Percentiles rank a stretch among this genome's conserved stretches.
phyloP scores from a whole-genome alignment of 2,329 filamentous ascomycete genomes.

The Colletotrichum godetiae region DNA sequence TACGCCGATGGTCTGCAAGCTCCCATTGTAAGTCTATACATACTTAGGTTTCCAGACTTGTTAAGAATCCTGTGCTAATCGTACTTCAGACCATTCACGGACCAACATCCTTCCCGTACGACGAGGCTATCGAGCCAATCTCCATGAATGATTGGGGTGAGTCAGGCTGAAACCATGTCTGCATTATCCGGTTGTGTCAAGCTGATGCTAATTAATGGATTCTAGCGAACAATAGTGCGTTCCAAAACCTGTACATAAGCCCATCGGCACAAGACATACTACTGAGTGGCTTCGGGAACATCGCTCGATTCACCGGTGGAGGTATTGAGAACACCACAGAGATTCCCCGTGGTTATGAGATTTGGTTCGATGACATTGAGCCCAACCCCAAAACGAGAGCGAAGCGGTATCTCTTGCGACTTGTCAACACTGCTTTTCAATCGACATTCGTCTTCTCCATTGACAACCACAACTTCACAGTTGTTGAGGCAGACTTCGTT shows the following conservation, averaged over 20 bases:
- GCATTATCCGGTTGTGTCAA: too few species aligned
- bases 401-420: slow-evolving; percentile 46
- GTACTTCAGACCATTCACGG: slow-evolving; percentile 35
- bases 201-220: background rate
- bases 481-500: slow-evolving; percentile 61
- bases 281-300: background rate
- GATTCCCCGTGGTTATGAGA: slow-evolving; percentile 4
- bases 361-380: background rate
- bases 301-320: background rate
- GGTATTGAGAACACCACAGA: background rate
- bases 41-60: too few species aligned
- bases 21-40: slow-evolving; percentile 53
- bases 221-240: slow-evolving; percentile 12
- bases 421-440: slow-evolving; percentile 48
- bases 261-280: background rate
- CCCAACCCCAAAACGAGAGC: slow-evolving; percentile 29
- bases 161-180: background rate
- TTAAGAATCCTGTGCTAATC: background rate
- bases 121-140: slow-evolving; percentile 33
- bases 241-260: background rate
- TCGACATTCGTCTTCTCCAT: slow-evolving; percentile 49
- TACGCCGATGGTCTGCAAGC: slow-evolving; percentile 65
- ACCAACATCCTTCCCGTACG: slow-evolving; percentile 29
- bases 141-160: slow-evolving; percentile 36
- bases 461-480: slow-evolving; percentile 50